Evolutionary conservation across 2,329 filamentous ascomycete species (phyloP).

Genomic region (Colletotrichum zoysiae): DNA sequence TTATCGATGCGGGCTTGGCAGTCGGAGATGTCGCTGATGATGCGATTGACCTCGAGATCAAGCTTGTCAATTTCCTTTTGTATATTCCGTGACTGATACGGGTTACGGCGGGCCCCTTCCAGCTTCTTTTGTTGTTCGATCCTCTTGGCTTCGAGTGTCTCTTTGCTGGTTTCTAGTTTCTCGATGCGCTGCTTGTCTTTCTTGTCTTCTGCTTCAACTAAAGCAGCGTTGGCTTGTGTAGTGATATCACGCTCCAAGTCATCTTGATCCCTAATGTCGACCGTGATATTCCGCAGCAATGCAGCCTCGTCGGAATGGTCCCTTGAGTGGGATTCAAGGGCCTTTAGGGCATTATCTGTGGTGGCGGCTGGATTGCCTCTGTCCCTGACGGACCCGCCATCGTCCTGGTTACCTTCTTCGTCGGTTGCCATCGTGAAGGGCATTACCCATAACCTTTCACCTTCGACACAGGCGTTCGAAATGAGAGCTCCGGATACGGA

Average conservation of each 20-base stretch:
- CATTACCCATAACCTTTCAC: not conserved
- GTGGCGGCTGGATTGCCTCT: not conserved
- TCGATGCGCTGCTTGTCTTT: slow-evolving; percentile 73
- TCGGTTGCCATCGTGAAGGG: not conserved
- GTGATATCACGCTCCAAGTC: slow-evolving; percentile 91
- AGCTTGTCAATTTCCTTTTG: slow-evolving; percentile 76
- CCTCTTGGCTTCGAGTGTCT: slow-evolving; percentile 75
- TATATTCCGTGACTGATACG: slow-evolving; percentile 67
- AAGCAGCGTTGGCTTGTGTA: slow-evolving; percentile 68
- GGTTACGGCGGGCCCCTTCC: slow-evolving; percentile 58
- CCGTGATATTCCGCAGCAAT: slow-evolving; percentile 32
- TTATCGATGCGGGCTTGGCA: slow-evolving; percentile 86
- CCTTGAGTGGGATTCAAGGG: not conserved
- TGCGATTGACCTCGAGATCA: slow-evolving; percentile 71
- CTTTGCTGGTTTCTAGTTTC: slow-evolving; percentile 65
- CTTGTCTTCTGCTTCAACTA: slow-evolving; percentile 73
- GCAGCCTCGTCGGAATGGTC: slow-evolving; percentile 24
- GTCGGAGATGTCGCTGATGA: slow-evolving; percentile 80
- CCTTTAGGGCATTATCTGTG: not conserved
- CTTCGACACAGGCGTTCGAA: not conserved
- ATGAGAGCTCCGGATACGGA: too few relatives aligned
- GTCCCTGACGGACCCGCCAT: not conserved
- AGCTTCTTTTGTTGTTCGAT: slow-evolving; percentile 64
- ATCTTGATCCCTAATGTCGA: slow-evolving; percentile 83
- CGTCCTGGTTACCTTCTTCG: not conserved